These are phyloP conservation scores for Trichosporon coremiiforme DNA, from an alignment of 1,284 basidiomycete species.

Conservation along the genomic window DNA sequence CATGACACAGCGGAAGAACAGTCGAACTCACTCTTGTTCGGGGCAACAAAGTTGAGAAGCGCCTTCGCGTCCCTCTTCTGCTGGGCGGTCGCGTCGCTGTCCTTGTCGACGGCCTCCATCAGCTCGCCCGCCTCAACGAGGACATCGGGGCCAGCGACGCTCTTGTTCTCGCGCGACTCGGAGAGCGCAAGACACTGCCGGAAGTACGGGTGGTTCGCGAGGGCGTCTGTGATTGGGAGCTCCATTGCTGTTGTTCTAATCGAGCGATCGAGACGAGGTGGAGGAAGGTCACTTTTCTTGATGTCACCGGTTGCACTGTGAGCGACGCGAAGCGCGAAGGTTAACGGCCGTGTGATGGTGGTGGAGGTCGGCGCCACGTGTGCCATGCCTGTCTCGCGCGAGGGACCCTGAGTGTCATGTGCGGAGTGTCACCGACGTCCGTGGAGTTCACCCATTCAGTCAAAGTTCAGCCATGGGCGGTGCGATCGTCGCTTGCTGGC, in stretches of 20 bases:
- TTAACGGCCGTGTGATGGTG: neutral
- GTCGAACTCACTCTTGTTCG: constrained; percentile 11
- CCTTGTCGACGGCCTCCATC: constrained; percentile 81
- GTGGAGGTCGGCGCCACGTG: neutral
- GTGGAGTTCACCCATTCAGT: neutral
- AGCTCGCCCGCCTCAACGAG: constrained; percentile 72
- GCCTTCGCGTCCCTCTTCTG: constrained; percentile 9
- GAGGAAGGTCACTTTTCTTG: neutral
- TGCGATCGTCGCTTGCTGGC: neutral
- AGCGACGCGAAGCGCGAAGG: neutral
- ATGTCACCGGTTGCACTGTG: neutral
- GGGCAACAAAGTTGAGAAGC: constrained; percentile 12
- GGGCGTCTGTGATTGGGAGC: constrained; percentile 14
- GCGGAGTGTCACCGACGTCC: neutral
- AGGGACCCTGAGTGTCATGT: neutral
- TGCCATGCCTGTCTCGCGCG: neutral
- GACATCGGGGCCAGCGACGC: constrained; percentile 60
- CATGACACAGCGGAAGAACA: no score
- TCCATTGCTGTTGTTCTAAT: neutral
- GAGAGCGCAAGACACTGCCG: neutral
- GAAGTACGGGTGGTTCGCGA: constrained; percentile 10
- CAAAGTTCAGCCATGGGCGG: neutral
- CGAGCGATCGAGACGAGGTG: neutral
- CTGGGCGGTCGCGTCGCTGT: constrained; percentile 64
- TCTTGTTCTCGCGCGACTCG: constrained; percentile 5